Conservation (phyloP, 495 filamentous ascomycete species). For the Penicillium ochrochloron region DNA sequence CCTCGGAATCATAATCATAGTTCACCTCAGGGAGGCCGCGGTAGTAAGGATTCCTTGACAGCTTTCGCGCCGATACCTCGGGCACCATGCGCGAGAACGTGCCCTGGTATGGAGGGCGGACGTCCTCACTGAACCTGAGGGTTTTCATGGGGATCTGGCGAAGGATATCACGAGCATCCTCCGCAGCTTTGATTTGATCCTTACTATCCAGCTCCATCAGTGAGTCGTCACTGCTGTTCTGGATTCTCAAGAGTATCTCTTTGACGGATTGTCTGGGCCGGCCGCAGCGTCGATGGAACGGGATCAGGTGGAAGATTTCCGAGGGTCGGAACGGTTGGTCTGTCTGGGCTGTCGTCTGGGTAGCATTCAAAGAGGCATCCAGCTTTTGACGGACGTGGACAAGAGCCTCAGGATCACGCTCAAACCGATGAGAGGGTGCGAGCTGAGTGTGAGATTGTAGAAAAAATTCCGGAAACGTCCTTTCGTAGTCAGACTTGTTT, state of each 20-base stretch:
- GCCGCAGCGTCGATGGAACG: constrained; percentile 56
- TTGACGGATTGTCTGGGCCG: constrained; percentile 57
- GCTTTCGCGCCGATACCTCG: constrained; percentile 50
- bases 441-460: constrained; percentile 67
- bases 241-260: constrained; percentile 66
- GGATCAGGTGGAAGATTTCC: constrained; percentile 65
- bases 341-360: constrained; percentile 23
- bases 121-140: constrained; percentile 82
- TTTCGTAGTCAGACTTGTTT: constrained; percentile 65
- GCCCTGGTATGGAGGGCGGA: constrained; percentile 87
- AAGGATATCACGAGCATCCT: constrained; percentile 57
- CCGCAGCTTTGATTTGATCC: constrained; percentile 21
- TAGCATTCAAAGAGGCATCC: constrained; percentile 47
- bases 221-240: constrained; percentile 34
- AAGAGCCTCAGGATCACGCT: constrained; percentile 60
- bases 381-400: constrained; percentile 50
- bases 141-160: constrained; percentile 72
- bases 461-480: constrained; percentile 78
- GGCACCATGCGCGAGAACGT: constrained; percentile 70
- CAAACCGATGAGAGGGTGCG: constrained; percentile 57
- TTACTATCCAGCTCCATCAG: constrained; percentile 17
- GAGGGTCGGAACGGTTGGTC: constrained; percentile 53
- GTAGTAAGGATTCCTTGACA: constrained; percentile 73
- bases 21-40: constrained; percentile 68
- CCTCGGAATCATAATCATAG: constrained; percentile 97